Base-by-base conservation (phyloP, 129 eudicot genomes). In the Escallonia rubra region DNA sequence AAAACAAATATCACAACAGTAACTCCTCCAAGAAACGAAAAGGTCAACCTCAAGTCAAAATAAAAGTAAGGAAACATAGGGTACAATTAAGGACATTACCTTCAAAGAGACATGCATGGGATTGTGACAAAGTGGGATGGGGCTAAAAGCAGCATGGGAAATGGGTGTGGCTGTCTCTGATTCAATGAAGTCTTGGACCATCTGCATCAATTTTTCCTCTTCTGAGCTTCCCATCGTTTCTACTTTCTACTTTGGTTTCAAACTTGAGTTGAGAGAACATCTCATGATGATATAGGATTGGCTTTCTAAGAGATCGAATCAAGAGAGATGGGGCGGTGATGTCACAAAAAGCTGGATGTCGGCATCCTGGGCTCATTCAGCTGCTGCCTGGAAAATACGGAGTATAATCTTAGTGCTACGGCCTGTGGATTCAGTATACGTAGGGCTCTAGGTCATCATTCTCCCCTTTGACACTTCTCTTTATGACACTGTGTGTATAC, bases 121-220 rank as follows among this genome's bases (percentile, higher is more conserved):
- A 14, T 51, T 58, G 5, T 66, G 67, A 58, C 8, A 42, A 23
- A 67, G 14, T 13, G 11, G 62, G 52, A 13, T 56, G 41, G 67
- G 59, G 15, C 46, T 14, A 5, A 72, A 57, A 10, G 43, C 23
- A 49, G 59, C 5, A 49, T 8, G 10, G 59, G 62, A 65, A 57
- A n/a, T 54, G 63, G 55, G 44, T 9, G 53, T 1, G 63, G 55
- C 38, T 9, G 53, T 1, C 0, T 63, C 79, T 1, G 63, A 23
- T 64, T 75, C 79, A 61, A 75, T 61, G 62, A 60, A 75, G n/a
- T 61, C 74, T 45, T 7, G 44, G 52, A 67, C 60, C 79, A 75
- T 61, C 44, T 68, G 74, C 34, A 52, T 43, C 38, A 75, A 61
- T n/a, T 14, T 68, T 61, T 68, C 69, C 41, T 65, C 79, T 43